Conservation (phyloP, 1,284 basidiomycete species). For the Golubevia sp. region DNA sequence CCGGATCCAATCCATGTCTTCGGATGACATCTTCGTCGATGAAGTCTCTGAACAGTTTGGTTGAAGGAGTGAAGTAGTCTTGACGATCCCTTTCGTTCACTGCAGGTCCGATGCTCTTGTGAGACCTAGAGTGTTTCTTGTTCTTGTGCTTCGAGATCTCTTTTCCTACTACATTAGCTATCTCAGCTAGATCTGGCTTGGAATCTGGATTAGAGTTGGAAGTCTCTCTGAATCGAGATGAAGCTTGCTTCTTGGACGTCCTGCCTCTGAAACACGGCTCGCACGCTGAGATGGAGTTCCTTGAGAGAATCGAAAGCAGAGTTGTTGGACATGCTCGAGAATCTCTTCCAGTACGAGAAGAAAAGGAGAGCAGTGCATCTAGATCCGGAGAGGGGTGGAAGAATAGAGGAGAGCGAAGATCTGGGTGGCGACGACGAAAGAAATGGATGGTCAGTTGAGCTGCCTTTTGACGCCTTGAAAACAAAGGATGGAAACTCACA, state of each 20-base stretch:
- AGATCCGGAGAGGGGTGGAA: slow-evolving; percentile 62
- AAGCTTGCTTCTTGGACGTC: too few relatives aligned
- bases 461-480: too few relatives aligned
- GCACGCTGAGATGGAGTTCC: too few relatives aligned
- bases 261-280: too few relatives aligned
- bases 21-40: slow-evolving; percentile 26
- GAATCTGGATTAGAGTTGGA: slow-evolving; percentile 23
- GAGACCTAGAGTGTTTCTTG: slow-evolving; percentile 26
- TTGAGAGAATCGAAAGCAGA: too few relatives aligned
- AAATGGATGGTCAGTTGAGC: too few relatives aligned
- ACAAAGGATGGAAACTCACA: too few relatives aligned
- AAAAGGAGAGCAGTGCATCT: slow-evolving; percentile 56
- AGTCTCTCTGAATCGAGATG: too few relatives aligned
- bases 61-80: slow-evolving; percentile 59
- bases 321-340: too few relatives aligned
- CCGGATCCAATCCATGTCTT: slow-evolving; percentile 25
- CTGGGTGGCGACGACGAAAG: too few relatives aligned
- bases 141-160: slow-evolving; percentile 60
- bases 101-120: slow-evolving; percentile 13
- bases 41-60: slow-evolving; percentile 52
- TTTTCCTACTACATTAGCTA: slow-evolving; percentile 59
- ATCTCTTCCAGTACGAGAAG: slow-evolving; percentile 24
- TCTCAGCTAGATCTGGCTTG: slow-evolving; percentile 51
- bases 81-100: slow-evolving; percentile 62
- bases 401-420: slow-evolving; percentile 62